Base-by-base conservation (phyloP, 169 alveolate species). In the Cryptosporidium muris region DNA sequence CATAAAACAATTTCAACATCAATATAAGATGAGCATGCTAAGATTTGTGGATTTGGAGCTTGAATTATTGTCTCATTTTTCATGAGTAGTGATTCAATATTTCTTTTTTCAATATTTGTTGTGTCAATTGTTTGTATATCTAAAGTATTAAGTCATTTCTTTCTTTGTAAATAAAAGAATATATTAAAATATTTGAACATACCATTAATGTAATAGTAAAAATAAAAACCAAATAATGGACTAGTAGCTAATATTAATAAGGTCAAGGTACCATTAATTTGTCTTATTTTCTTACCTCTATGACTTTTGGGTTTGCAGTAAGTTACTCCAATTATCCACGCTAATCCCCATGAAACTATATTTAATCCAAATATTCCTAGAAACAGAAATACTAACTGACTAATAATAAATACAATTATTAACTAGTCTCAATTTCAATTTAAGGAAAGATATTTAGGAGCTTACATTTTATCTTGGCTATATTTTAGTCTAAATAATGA, bases 221-320 rank as follows among this genome's bases (percentile, higher is more conserved):
- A 56, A 37, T 74, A 74, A 14, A 74, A 56, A 42, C 25, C 43
- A 4, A 42, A 37, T 11, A 58, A 74, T n/a, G 60, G 16, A 38
- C 64, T 43, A 11, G 62, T 48, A 12, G 60, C 8, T 43, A 74
- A 42, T 58, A 74, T 74, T 43, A 42, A 58, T 16, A 74, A 37
- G 25, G 85, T 9, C 7, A 74, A 38, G 40, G 34, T 74, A 4
- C 85, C 85, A 60, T 74, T 74, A 9, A 74, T 34, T 45, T 74
- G 85, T 5, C 85, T 74, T 58, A 74, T 36, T 43, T 74, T 74
- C 36, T 58, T 58, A 2, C 85, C 85, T 58, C 62, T 74, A 74
- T 74, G 67, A 7, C 63, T 34, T 58, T 74, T 74, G 12, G 85
- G 85, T 58, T 58, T 74, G 12, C 16, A 6, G 5, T 51, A 25